Base-by-base conservation (phyloP, 306 rosid species). In the Quercus dentata region DNA sequence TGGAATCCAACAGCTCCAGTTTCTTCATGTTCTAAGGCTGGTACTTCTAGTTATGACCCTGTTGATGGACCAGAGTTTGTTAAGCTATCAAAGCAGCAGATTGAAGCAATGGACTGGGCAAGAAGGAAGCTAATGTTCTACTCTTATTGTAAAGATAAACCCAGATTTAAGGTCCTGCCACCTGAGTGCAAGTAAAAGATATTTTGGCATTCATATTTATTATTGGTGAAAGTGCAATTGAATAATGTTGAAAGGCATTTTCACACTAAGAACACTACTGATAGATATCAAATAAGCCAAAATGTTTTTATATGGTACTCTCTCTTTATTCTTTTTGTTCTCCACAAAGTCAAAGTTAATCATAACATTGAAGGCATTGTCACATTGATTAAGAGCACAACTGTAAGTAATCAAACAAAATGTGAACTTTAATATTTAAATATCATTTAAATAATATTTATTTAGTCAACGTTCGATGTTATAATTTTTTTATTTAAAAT, bases 101-200 rank as follows among this genome's bases (percentile, higher is more conserved):
- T 77, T 11, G 56, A 44, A 62, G 98, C 98, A 35, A 84, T 92
- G 94, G 94, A 89, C 73, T 95, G 99, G 99, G 98, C 97, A 15
- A 95, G 99, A 87, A 88, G 89, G 17, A 95, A 95, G 84, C 96
- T 92, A 58, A 89, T 95, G 99, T 91, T 95, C 76, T 95, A 95
- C 86, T 95, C 99, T 12, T 95, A 95, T 44, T 95, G 99, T 83
- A 86, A 86, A 82, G 98, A 95, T 69, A 79, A 54, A 54, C 28
- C 82, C 35, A 90, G 99, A 84, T 95, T 72, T 80, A 92, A 90
- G 74, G 90, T 92, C 80, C 17, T 89, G n/a, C 98, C 98, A 27
- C 91, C 98, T 44, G 99, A 95, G 84, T 92, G 99, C 89, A 86
- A 80, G 71, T 88, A 62, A 82, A 49, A 19, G 68, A 51, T 49